Evolutionary conservation across 257 asterid species (phyloP), one percentile per base, ranked within the genome.

Genomic region (Solanum appendiculatum): DNA sequence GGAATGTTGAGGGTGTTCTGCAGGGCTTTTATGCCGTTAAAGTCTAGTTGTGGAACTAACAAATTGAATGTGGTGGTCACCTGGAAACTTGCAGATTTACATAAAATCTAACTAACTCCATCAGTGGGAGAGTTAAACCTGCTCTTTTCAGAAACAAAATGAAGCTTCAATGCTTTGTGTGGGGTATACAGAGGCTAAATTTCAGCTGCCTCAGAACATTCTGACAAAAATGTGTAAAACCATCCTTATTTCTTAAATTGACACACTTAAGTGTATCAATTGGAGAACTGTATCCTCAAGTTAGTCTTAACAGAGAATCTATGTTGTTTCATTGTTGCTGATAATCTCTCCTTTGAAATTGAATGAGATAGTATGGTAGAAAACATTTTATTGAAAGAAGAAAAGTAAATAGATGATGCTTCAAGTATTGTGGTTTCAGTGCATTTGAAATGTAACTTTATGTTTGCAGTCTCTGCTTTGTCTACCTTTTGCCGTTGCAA

Each of bases 401-500:
- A 72, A n/a, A 39, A 48, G 13, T 48, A 70, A 44, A 75, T 86
- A 21, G 51, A 34, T 34, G 31, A 78, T 33, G 68, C 8, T 23
- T 51, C 3, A 25, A 70, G 42, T 60, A 84, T 37, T 40, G 58
- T 34, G 66, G 84, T 48, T 70, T 66, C 29, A 15, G 11, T 66
- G 25, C 33, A n/a, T 66, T 11, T 73, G 56, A 82, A 23, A 10
- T 64, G 40, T 13, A 23, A 72, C 39, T 78, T 86, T 86, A 51
- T 60, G 13, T 78, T 88, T 90, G 90, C 94, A 96, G 99, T 92
- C 98, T 77, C 89, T 96, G 95, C 84, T 95, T 87, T 96, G 94
- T 91, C 95, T 96, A 82, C 99, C 99, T 54, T 89, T 96, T 46
- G 98, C 98, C 89, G 92, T 96, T 90, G 99, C 99, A 87, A 96